Evolutionary conservation across 2,329 filamentous ascomycete genomes (phyloP), one percentile per base, ranked within the genome.

Genomic region (Fusarium sp.): DNA sequence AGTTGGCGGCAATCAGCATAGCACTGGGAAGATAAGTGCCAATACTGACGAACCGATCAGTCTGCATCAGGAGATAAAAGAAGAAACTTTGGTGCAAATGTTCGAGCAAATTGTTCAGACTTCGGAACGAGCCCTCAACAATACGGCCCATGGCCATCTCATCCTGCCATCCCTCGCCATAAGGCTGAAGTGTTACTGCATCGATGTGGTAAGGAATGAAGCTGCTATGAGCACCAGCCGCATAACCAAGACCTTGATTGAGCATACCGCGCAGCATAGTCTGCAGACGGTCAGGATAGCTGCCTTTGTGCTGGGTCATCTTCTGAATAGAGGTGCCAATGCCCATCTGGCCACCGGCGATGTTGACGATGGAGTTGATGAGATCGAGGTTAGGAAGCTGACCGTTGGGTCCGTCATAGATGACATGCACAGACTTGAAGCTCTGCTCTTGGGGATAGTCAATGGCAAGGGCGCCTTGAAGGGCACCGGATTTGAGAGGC

Each of bases 41-140:
- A 68, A 99, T 99, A 80, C 94, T 98, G 72, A 98, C 96, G 77
- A 99, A 99, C 13, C 94, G 90, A 74, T 96, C 93, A 31, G 91
- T 88, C 71, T 97, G 91, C 89, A 98, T 94, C 44, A 99, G 86
- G 52, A 99, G 84, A 79, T 99, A 99, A 82, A 99, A 98, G 87
- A 99, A 99, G 84, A 99, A 99, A 79, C 94, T 98, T 82, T 99
- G 96, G 78, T 99, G 96, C 65, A 99, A 85, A 78, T 99, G 94
- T 81, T 99, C 96, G 33, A 99, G 87, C 61, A 99, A 83, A 76
- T 99, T 99, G 82, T 99, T 99, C 80, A 99, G 83, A 78, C 94
- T 97, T 74, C 96, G 88, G 79, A 97, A 97, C 5, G 96, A 88
- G 73, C 94, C 94, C 81, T 99, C 96, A 6, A 98, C 86, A 0